A percentile compares a stretch with the other conserved stretches of the same genome.
These are phyloP conservation scores for Chlamydomonas applanata DNA, from an alignment of 139 green algal species.

Conservation along the genomic window DNA sequence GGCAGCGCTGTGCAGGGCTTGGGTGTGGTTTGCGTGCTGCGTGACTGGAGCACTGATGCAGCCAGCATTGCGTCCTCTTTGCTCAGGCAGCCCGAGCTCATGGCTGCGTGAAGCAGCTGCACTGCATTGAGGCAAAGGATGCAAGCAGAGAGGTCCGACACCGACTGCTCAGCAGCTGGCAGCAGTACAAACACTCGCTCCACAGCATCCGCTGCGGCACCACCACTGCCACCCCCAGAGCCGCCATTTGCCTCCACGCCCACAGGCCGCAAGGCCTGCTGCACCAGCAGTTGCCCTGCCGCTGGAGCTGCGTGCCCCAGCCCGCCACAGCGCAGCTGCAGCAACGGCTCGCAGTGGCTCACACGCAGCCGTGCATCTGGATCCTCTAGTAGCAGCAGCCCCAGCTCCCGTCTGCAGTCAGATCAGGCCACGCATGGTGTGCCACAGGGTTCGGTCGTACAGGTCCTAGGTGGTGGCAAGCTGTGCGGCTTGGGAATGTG, in stretches of 20 bases:
- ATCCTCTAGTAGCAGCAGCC: slow-evolving; percentile 31
- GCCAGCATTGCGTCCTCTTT: neutral
- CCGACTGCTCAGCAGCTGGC: too few species aligned
- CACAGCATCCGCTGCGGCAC: too few species aligned
- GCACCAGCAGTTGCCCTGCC: neutral
- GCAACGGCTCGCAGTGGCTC: slow-evolving; percentile 20
- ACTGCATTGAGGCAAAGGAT: neutral
- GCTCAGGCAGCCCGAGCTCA: neutral
- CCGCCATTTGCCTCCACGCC: neutral
- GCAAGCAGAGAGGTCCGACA: neutral
- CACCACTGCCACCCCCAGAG: neutral
- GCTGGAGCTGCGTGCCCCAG: neutral
- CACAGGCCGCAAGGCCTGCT: neutral
- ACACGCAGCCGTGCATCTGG: slow-evolving; percentile 27
- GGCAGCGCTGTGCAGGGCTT: neutral
- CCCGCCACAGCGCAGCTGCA: slow-evolving; percentile 5
- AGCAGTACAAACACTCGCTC: too few species aligned
- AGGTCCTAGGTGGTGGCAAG: too few species aligned
- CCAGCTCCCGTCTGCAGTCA: slow-evolving; percentile 26
- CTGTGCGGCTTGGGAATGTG: too few species aligned
- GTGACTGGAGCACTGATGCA: neutral
- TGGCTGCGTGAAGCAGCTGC: neutral
- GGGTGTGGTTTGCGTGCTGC: neutral
- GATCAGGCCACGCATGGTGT: too few species aligned
- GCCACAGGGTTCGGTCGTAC: too few species aligned